Evolutionary conservation across 768 basidiomycete species (phyloP).

Genomic region (Lactarius psammicola): DNA sequence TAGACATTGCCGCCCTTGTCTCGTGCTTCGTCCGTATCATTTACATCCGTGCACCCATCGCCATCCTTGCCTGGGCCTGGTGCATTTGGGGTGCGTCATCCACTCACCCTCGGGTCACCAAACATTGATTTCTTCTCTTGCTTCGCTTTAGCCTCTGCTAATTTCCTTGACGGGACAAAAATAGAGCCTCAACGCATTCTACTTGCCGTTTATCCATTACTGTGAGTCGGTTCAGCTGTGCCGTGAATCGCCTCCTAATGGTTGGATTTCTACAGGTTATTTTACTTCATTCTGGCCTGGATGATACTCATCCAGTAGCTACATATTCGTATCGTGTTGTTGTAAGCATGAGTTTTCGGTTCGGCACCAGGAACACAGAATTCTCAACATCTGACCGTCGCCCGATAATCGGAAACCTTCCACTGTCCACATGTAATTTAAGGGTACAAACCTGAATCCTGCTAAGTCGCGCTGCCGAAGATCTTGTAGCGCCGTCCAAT

Average conservation of each 20-base stretch:
- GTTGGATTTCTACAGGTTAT: conserved; percentile 51
- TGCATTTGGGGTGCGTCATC: conserved; percentile 86
- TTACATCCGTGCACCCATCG: conserved; percentile 83
- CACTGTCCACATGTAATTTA: conserved; percentile 22
- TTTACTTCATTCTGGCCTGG: conserved; percentile 94
- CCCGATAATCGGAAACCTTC: conserved; percentile 23
- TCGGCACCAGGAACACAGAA: conserved; percentile 7
- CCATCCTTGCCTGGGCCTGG: conserved; percentile 90
- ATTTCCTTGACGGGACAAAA: conserved; percentile 93
- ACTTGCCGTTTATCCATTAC: conserved; percentile 93
- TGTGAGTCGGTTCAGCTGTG: conserved; percentile 52
- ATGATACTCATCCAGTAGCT: conserved; percentile 89
- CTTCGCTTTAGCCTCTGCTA: conserved; percentile 69
- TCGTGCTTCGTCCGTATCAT: conserved; percentile 82
- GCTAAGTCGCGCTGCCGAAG: conserved; percentile 81
- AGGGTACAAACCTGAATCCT: conserved; percentile 17
- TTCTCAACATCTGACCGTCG: conserved; percentile 7
- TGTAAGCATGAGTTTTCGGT: conserved; percentile 9
- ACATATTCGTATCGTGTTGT: conserved; percentile 3
- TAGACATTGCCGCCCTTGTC: conserved; percentile 86
- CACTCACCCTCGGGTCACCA: not conserved
- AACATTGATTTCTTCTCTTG: not conserved
- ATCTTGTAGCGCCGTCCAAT: conserved; percentile 93
- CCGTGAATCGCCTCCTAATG: conserved; percentile 16
- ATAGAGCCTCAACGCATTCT: conserved; percentile 87